These are phyloP conservation scores for Hansenula lynferdii DNA, from an alignment of 1,139 yeast genomes.

Conservation along the genomic window DNA sequence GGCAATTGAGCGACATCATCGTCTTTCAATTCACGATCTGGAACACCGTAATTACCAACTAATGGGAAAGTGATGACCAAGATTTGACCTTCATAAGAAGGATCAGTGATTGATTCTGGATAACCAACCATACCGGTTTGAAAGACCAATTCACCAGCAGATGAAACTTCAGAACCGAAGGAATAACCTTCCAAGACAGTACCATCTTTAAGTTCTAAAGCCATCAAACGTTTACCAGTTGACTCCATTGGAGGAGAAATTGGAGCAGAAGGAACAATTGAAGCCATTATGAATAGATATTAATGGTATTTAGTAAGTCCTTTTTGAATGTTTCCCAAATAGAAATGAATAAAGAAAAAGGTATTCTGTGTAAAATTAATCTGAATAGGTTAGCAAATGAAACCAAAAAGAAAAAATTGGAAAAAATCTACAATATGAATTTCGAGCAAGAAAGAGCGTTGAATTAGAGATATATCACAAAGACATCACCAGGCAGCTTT, in stretches of 20 bases:
- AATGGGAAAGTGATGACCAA: slow-evolving; percentile 94
- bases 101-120: slow-evolving; percentile 98
- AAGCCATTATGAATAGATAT: slow-evolving; percentile 17
- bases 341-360: not conserved
- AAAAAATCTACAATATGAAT: no score
- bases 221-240: slow-evolving; percentile 76
- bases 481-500: not conserved
- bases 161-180: slow-evolving; percentile 82
- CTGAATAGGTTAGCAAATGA: no score
- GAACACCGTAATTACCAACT: slow-evolving; percentile 99
- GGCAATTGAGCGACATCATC: slow-evolving; percentile 76
- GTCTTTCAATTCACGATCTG: slow-evolving; percentile 76
- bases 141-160: slow-evolving; percentile 98
- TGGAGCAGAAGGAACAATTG: slow-evolving; percentile 53
- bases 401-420: no score
- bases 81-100: slow-evolving; percentile 97
- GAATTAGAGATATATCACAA: no score
- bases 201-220: slow-evolving; percentile 92
- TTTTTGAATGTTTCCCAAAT: no score
- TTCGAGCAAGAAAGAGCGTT: no score
- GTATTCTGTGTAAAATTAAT: no score
- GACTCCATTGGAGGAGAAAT: slow-evolving; percentile 86
- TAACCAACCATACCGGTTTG: slow-evolving; percentile 99
- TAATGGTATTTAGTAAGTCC: no score
- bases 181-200: slow-evolving; percentile 91